phyloP scores from a whole-genome alignment of 2,329 filamentous ascomycete genomes.

The Fragosphaeria purpurea region DNA sequence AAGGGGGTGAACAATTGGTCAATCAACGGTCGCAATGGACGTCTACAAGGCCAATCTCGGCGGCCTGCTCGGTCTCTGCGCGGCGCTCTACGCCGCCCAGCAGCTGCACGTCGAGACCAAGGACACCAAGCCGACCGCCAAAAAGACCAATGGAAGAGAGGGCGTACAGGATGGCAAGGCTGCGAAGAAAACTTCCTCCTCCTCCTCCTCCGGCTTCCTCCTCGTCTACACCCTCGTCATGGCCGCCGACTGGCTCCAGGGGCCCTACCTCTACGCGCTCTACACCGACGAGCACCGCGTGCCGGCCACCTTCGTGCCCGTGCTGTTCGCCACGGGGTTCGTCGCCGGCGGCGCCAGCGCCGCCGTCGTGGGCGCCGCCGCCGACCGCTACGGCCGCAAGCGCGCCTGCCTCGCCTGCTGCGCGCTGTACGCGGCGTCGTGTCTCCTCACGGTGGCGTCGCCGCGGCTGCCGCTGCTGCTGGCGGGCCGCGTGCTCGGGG shows the following conservation, averaged over 20 bases:
- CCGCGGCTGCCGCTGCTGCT: constrained; percentile 33
- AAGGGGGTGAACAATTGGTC: no score
- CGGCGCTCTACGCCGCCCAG: constrained; percentile 17
- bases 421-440: constrained; percentile 40
- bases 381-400: constrained; percentile 40
- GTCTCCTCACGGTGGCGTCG: constrained; percentile 26
- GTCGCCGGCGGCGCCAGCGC: constrained; percentile 32
- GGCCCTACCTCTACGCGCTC: constrained; percentile 26
- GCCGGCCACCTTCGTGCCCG: constrained; percentile 21
- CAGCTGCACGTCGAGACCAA: not conserved
- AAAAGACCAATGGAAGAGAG: not conserved
- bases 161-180: not conserved
- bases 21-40: constrained; percentile 14
- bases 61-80: constrained; percentile 23
- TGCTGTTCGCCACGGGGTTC: constrained; percentile 35
- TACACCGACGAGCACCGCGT: constrained; percentile 24
- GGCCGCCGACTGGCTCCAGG: constrained; percentile 39
- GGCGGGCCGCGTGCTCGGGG: constrained; percentile 42
- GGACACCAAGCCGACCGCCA: not conserved
- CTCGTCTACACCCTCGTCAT: constrained; percentile 38
- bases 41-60: constrained; percentile 26
- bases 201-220: constrained; percentile 22
- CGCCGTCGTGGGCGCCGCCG: constrained; percentile 35
- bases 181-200: constrained; percentile 12
- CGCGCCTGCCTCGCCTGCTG: constrained; percentile 46